Conservation (phyloP, 192 early-diverging fungal genomes). For the Podochytrium sp. region DNA sequence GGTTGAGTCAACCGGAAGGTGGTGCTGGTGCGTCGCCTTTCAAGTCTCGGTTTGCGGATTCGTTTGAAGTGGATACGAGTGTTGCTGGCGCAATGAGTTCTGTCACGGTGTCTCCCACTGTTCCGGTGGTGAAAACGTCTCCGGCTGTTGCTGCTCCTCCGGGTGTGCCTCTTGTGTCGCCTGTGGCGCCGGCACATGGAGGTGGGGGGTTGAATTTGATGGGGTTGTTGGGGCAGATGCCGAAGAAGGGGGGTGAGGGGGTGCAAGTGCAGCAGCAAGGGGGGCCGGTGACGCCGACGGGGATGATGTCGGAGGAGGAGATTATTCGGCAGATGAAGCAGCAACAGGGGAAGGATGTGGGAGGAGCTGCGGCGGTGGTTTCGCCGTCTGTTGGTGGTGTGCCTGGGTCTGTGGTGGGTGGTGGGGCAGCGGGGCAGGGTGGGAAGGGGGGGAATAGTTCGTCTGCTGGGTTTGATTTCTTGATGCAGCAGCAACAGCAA, state of each 20-base stretch:
- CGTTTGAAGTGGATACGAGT: background rate
- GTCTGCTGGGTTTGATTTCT: background rate
- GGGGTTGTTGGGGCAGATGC: conserved; percentile 16
- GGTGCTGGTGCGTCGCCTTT: no score
- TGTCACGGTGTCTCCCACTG: background rate
- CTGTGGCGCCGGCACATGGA: no score
- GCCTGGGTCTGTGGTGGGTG: no score
- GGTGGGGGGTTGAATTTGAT: conserved; percentile 6
- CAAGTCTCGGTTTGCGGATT: background rate
- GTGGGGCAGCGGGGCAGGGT: no score
- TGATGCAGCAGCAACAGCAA: background rate
- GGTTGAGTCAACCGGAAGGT: no score
- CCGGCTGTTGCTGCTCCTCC: background rate
- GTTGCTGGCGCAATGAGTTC: no score
- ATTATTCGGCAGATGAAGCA: conserved; percentile 22
- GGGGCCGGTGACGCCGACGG: background rate
- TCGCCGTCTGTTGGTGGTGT: no score
- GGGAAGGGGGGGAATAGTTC: no score
- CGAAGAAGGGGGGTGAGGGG: background rate
- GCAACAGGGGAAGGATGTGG: no score
- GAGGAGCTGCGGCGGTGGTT: no score
- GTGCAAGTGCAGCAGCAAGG: no score
- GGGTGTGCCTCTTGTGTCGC: no score
- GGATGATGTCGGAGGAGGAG: conserved; percentile 9
- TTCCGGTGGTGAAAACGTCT: background rate